Evolutionary conservation across 306 rosid genomes (phyloP).

Genomic region (Trifolium fragiferum): DNA sequence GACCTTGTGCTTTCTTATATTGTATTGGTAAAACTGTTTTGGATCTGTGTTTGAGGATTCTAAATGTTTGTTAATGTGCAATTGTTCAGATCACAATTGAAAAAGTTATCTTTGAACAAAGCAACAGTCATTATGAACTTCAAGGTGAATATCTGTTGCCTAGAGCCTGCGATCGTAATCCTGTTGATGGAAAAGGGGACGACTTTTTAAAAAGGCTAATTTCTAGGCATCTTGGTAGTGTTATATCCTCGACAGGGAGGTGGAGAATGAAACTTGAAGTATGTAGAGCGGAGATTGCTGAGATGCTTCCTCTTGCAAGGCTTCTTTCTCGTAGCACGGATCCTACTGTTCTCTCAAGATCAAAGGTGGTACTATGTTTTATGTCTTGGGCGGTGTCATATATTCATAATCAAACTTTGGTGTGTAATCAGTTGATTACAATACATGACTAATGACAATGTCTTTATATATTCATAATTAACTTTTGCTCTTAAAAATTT

Average conservation of each 20-base stretch:
- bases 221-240: conserved; percentile 82
- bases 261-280: conserved; percentile 98
- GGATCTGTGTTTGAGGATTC: conserved; percentile 2
- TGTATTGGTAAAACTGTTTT: conserved; percentile 23
- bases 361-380: conserved; percentile 70
- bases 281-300: conserved; percentile 84
- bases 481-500: background rate
- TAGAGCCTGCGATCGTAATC: conserved; percentile 68
- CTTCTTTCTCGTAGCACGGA: conserved; percentile 85
- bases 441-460: conserved; percentile 10
- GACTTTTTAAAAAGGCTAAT: conserved; percentile 58
- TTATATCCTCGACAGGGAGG: conserved; percentile 93
- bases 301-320: conserved; percentile 97
- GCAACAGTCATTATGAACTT: conserved; percentile 88
- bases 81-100: conserved; percentile 81
- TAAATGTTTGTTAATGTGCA: conserved; percentile 42
- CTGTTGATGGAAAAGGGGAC: conserved; percentile 58
- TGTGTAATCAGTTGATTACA: conserved; percentile 2
- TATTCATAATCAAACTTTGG: conserved; percentile 22
- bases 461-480: background rate
- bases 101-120: conserved; percentile 86
- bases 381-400: conserved; percentile 31
- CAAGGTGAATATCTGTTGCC: conserved; percentile 97
- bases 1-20: background rate
- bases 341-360: conserved; percentile 84